Evolutionary conservation across 192 early-diverging fungal species (phyloP), one percentile per base, ranked within the genome.

Genomic region (Podochytrium sp.): DNA sequence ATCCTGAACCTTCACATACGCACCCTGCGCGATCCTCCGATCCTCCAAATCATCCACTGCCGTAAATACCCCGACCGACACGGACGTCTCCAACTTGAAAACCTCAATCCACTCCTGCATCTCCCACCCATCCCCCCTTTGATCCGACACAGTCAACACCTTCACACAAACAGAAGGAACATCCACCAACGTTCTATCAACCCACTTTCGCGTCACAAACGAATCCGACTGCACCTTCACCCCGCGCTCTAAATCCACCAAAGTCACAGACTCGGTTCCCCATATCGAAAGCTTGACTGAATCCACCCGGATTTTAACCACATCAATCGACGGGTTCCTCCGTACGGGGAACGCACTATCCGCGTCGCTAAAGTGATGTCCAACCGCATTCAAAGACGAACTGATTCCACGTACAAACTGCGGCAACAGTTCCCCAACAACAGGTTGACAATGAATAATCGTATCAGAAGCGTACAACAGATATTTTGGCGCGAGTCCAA

Each of bases 391-490:
- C 20, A 86, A 74, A 57, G 89, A 87, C 5, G 81, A 77, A 0
- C 69, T 51, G 1, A 86, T 67, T 25, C 86, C 87, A 1, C 84
- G 62, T 12, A 91, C 59, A 67, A 91, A 90, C 1, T 84, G 77
- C 0, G 90, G 89, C 52, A 83, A 87, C 29, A 94, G 78, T 43
- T 91, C 85, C 33, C 92, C 92, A 35, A 76, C 78, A 20, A 94
- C 87, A 33, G 78, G 73, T 20, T 89, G 89, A 38, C 87, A 70
- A 56, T 84, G 81, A 35, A 92, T 74, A 12, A 85, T 83, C 88
- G 90, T 91, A 76, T 92, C 89, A 34, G 84, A 84, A 5, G 90
- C 87, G 75, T 92, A 94, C 3, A 87, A 87, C 1, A 81, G 65
- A 20, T 75, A 87, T 40, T 86, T 85, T 18, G 92, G 92, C 3